Evolutionary conservation across 129 eudicot genomes (phyloP).

Genomic region (Pseudognaphalium luteoalbum): DNA sequence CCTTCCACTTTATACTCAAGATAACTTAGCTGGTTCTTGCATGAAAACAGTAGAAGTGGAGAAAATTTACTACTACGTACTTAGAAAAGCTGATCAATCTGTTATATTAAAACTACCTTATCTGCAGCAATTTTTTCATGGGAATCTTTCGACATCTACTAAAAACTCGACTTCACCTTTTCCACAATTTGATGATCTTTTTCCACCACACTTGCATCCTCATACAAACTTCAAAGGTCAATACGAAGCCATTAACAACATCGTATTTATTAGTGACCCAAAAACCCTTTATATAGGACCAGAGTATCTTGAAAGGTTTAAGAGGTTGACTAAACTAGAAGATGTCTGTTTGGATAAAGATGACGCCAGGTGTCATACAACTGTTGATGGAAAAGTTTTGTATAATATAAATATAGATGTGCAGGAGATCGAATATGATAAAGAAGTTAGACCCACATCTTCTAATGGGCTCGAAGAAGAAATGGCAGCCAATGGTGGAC

Average conservation of each 20-base stretch:
- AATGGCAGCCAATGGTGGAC: conserved; percentile 23
- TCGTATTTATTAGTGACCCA: conserved; percentile 60
- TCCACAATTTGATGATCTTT: conserved; percentile 66
- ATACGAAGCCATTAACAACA: conserved; percentile 44
- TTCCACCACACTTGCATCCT: conserved; percentile 72
- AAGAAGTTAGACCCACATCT: conserved; percentile 26
- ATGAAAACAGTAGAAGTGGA: conserved; percentile 57
- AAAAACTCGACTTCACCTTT: conserved; percentile 27
- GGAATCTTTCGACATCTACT: conserved; percentile 47
- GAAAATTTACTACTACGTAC: conserved; percentile 58
- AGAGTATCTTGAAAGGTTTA: conserved; percentile 63
- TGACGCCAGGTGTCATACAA: conserved; percentile 28
- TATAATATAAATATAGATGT: conserved; percentile 39
- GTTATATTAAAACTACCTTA: conserved; percentile 46
- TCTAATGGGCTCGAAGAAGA: conserved; percentile 25
- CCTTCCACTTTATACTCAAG: conserved; percentile 50
- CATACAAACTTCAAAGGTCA: conserved; percentile 40
- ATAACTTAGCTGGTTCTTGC: conserved; percentile 55
- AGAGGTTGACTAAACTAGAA: conserved; percentile 56
- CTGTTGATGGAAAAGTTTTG: conserved; percentile 37
- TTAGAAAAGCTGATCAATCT: conserved; percentile 63
- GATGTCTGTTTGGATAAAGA: conserved; percentile 53
- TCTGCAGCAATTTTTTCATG: conserved; percentile 54
- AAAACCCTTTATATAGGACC: conserved; percentile 42
- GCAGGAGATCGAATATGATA: conserved; percentile 35